Conservation (phyloP, 495 filamentous ascomycete genomes). For the Coniosporium apollinis region DNA sequence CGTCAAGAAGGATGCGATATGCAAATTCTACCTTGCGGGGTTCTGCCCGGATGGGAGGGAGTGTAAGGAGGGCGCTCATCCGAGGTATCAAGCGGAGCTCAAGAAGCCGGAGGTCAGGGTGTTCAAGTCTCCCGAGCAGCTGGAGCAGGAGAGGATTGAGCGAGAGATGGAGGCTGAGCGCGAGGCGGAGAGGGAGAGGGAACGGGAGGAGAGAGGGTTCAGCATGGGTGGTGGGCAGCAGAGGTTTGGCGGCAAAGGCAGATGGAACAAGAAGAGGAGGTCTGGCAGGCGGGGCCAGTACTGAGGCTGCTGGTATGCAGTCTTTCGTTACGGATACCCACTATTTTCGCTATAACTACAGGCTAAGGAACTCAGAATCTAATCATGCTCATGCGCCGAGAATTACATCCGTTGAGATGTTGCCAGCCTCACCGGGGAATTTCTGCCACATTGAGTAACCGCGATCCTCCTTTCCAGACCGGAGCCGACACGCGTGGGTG, state of each 20-base stretch:
- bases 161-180: slow-evolving; percentile 35
- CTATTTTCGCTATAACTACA: neutral
- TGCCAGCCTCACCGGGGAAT: too few species aligned
- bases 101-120: slow-evolving; percentile 51
- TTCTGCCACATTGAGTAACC: too few species aligned
- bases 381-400: neutral
- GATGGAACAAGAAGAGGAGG: slow-evolving; percentile 7
- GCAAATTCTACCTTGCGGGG: slow-evolving; percentile 75
- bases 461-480: too few species aligned
- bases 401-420: neutral
- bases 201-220: slow-evolving; percentile 10
- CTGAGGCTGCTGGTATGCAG: neutral
- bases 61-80: slow-evolving; percentile 68
- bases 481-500: too few species aligned
- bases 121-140: slow-evolving; percentile 39
- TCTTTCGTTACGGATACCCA: too few species aligned
- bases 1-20: slow-evolving; percentile 51
- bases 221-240: slow-evolving; percentile 7
- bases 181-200: slow-evolving; percentile 20
- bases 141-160: slow-evolving; percentile 28
- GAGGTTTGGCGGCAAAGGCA: slow-evolving; percentile 8
- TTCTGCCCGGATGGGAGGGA: slow-evolving; percentile 43
- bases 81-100: slow-evolving; percentile 54
- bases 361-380: neutral
- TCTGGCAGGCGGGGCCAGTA: neutral